These are phyloP conservation scores for Aegilops longissima DNA, from an alignment of 176 grass and related monocot species.

Conservation along the genomic window DNA sequence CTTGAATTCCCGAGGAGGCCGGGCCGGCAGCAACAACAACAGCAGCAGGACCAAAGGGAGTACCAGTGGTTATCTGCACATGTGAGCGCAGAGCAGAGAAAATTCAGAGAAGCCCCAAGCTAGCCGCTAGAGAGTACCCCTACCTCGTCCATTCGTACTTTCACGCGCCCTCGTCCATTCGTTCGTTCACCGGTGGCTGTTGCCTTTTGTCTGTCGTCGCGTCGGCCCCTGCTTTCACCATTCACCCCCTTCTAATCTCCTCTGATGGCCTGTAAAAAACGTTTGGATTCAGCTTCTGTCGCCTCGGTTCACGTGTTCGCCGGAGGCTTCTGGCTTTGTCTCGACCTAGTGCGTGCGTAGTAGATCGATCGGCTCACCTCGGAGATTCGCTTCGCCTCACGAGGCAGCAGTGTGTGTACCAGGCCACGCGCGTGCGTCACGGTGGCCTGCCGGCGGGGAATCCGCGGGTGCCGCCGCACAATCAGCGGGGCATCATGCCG, in stretches of 20 bases:
- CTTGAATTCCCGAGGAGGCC: conserved; percentile 4
- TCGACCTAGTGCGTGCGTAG: neutral
- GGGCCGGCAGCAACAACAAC: conserved; percentile 2
- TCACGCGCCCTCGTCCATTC: neutral
- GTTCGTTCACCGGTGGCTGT: neutral
- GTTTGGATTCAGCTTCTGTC: neutral
- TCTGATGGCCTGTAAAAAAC: neutral
- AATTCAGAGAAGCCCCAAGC: neutral
- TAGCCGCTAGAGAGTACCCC: neutral
- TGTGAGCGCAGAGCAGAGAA: neutral
- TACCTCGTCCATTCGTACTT: neutral
- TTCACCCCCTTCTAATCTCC: neutral
- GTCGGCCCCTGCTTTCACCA: no score
- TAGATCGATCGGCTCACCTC: neutral
- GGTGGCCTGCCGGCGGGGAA: neutral
- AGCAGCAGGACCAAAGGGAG: neutral
- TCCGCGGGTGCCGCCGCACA: neutral
- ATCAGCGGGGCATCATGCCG: conserved; percentile 25
- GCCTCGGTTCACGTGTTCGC: neutral
- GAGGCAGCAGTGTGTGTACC: no score
- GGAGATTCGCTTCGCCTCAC: neutral
- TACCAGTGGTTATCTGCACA: neutral
- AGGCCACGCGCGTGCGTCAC: neutral
- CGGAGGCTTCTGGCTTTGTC: neutral
- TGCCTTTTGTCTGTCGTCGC: no score